Percentiles rank a stretch among this genome's conserved stretches.
Conservation (phyloP, 306 rosid genomes). For the Luffa acutangula region DNA sequence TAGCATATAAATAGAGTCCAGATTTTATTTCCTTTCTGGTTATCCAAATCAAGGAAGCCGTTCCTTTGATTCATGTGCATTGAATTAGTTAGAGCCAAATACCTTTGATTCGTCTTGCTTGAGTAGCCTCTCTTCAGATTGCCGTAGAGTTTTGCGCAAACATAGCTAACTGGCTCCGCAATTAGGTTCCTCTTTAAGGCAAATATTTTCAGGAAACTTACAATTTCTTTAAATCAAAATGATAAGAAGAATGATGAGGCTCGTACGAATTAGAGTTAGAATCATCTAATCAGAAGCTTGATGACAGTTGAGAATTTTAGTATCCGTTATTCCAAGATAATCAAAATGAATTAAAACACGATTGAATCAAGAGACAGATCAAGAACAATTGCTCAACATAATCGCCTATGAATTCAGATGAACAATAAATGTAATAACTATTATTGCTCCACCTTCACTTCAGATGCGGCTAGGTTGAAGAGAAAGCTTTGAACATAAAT, state of each 20-base stretch:
- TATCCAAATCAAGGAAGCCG: neutral
- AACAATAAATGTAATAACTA: neutral
- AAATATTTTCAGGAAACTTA: neutral
- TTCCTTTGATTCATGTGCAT: neutral
- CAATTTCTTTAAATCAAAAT: neutral
- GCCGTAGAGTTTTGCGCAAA: neutral
- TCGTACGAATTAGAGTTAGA: neutral
- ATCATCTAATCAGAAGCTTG: neutral
- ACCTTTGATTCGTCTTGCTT: neutral
- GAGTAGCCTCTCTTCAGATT: neutral
- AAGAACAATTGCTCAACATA: neutral
- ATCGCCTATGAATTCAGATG: neutral
- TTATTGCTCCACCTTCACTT: conserved; percentile 1
- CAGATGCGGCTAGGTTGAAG: neutral
- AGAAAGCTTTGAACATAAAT: neutral
- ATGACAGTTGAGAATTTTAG: neutral
- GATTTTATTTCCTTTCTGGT: neutral
- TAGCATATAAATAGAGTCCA: neutral
- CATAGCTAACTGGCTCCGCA: neutral
- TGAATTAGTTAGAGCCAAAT: neutral
- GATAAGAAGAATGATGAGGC: neutral
- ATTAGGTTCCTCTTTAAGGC: neutral
- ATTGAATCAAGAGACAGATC: neutral
- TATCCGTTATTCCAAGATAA: neutral
- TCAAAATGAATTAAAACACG: neutral